These are phyloP conservation scores for Grosmannia huntii DNA, from an alignment of 2,329 filamentous ascomycete species.

Conservation along the genomic window DNA sequence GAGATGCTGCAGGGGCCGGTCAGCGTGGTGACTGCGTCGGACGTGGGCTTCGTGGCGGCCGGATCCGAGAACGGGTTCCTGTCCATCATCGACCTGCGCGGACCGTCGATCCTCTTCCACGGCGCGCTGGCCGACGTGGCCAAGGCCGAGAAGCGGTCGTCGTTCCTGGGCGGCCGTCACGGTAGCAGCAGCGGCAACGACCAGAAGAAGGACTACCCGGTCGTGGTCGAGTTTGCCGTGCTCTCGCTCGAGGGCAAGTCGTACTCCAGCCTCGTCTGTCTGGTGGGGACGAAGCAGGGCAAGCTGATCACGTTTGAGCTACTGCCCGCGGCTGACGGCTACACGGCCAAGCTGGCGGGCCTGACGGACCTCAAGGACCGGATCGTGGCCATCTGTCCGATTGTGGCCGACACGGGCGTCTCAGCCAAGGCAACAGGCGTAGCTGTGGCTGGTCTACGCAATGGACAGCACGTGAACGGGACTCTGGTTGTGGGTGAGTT, in stretches of 20 bases:
- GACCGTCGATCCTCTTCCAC: conserved; percentile 71
- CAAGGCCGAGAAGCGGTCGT: conserved; percentile 63
- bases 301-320: conserved; percentile 85
- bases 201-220: conserved; percentile 57
- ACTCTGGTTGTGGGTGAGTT: conserved; percentile 56
- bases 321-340: conserved; percentile 60
- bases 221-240: conserved; percentile 78
- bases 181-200: conserved; percentile 19
- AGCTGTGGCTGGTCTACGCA: conserved; percentile 63
- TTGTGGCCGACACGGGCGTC: conserved; percentile 65
- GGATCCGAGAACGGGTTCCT: conserved; percentile 76
- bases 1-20: conserved; percentile 75
- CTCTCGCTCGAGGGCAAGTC: conserved; percentile 89
- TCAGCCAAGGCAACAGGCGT: conserved; percentile 63
- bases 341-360: conserved; percentile 61
- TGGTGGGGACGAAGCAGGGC: conserved; percentile 78
- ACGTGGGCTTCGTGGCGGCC: conserved; percentile 81
- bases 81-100: conserved; percentile 75
- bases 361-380: conserved; percentile 51
- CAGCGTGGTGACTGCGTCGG: conserved; percentile 69
- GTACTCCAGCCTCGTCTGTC: conserved; percentile 87
- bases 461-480: conserved; percentile 64
- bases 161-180: conserved; percentile 49
- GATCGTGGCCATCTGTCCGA: conserved; percentile 65
- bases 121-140: conserved; percentile 59